Conservation (phyloP, 208 protist species). For the Porcisia hertigi region DNA sequence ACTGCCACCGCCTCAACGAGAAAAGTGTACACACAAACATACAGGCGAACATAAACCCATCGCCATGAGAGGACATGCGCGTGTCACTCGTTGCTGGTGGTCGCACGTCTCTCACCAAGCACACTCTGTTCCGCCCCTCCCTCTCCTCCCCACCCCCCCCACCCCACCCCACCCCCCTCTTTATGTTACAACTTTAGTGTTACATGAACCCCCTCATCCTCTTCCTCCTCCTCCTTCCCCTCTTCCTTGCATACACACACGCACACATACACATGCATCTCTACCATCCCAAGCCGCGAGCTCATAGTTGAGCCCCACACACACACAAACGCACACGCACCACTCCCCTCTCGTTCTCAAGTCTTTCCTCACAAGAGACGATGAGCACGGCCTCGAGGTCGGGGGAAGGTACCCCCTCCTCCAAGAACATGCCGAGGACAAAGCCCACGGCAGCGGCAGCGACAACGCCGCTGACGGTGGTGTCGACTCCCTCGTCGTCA, state of each 20-base stretch:
- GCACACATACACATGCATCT: too few relatives aligned
- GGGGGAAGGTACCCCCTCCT: neutral
- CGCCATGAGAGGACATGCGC: neutral
- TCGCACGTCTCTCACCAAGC: neutral
- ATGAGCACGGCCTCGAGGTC: conserved; percentile 2
- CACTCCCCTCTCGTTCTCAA: neutral
- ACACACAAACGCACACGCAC: neutral
- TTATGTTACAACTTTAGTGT: too few relatives aligned
- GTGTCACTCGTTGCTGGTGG: neutral
- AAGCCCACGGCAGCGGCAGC: neutral
- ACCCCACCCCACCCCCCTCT: too few relatives aligned
- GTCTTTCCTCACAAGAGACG: neutral
- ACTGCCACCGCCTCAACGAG: too few relatives aligned
- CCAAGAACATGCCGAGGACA: neutral
- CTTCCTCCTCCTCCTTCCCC: neutral
- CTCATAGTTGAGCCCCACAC: too few relatives aligned
- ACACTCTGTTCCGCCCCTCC: neutral
- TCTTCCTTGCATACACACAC: neutral
- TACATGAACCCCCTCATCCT: too few relatives aligned
- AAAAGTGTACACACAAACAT: neutral
- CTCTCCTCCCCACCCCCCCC: too few relatives aligned
- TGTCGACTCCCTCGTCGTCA: neutral
- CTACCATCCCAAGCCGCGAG: too few relatives aligned
- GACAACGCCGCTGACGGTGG: neutral
- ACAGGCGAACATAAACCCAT: neutral